phyloP scores from a whole-genome alignment of 768 basidiomycete species.

The Hericium coralloides region DNA sequence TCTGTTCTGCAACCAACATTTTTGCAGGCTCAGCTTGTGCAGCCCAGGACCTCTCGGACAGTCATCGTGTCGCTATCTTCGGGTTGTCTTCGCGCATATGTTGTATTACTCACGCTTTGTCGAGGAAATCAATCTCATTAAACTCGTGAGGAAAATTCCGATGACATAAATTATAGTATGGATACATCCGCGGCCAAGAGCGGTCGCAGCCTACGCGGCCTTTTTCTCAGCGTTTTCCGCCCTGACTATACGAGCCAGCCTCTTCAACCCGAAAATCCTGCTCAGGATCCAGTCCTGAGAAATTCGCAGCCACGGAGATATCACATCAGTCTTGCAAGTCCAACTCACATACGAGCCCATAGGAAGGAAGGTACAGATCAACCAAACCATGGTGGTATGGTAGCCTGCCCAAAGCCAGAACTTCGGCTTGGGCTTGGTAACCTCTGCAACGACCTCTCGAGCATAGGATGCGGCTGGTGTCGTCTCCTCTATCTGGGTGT shows the following conservation, averaged over 20 bases:
- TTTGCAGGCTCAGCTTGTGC: no score
- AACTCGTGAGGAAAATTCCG: no score
- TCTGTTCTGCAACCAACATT: no score
- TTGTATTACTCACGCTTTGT: conserved; percentile 8
- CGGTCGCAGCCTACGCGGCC: background rate
- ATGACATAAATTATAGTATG: no score
- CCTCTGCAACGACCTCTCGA: background rate
- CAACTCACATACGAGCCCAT: background rate
- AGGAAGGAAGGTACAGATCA: background rate
- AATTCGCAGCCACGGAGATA: background rate
- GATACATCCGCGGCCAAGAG: no score
- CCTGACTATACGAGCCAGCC: background rate
- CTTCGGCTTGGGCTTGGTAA: background rate
- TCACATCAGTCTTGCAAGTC: background rate
- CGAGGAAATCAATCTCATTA: background rate
- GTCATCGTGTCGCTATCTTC: conserved; percentile 4
- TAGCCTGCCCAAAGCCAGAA: background rate
- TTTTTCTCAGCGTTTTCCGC: background rate
- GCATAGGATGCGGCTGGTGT: background rate
- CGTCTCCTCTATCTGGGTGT: background rate
- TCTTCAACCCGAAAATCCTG: background rate
- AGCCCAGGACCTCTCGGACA: background rate
- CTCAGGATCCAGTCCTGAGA: background rate
- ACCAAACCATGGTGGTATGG: background rate
- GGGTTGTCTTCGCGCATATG: conserved; percentile 3